Evolutionary conservation across 2,329 filamentous ascomycete genomes (phyloP), one percentile per base, ranked within the genome.

Genomic region (Thelonectria rubi): DNA sequence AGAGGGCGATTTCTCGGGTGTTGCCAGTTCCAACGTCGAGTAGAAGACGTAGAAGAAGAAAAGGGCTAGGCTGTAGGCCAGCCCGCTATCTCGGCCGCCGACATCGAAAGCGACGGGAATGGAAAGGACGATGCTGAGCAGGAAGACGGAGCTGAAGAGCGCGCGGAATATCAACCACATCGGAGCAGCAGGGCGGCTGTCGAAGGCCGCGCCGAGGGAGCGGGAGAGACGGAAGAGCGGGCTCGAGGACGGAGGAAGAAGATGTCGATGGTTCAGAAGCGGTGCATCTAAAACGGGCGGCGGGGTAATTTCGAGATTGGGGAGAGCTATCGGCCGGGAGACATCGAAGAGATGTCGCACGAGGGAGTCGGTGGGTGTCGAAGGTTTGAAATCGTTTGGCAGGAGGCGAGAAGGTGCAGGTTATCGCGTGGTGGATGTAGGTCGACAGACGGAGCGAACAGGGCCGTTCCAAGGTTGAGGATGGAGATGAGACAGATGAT

Each of bases 51-150:
- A 98, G 83, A 96, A 98, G 72, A 86, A 84, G 70, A 94, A 94
- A 56, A 98, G 87, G 49, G 91, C 88, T 55, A 98, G 86, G 75
- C 93, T 97, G 82, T 96, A 98, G 65, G 93, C 94, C 74, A 99
- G 85, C 62, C 95, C 95, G 74, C 93, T 97, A 72, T 95, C 94
- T 73, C 93, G 90, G 65, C 95, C 95, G 76, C 95, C 95, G 73
- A 98, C 94, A 86, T 99, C 95, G 82, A 98, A 98, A 73, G 94
- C 92, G 75, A 99, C 89, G 64, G 95, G 95, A 76, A 99, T 95
- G 65, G 93, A 97, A 75, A 98, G 91, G 75, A 98, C 89, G 77
- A 97, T 93, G 80, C 91, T 91, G 79, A 94, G 86, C 72, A 98
- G 88, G 81, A 97, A 98, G 79, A 92, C 80, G 75, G 90, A 84